These are phyloP conservation scores for Saccharomyces hybrid DNA, from an alignment of 1,139 yeast genomes.

Conservation along the genomic window DNA sequence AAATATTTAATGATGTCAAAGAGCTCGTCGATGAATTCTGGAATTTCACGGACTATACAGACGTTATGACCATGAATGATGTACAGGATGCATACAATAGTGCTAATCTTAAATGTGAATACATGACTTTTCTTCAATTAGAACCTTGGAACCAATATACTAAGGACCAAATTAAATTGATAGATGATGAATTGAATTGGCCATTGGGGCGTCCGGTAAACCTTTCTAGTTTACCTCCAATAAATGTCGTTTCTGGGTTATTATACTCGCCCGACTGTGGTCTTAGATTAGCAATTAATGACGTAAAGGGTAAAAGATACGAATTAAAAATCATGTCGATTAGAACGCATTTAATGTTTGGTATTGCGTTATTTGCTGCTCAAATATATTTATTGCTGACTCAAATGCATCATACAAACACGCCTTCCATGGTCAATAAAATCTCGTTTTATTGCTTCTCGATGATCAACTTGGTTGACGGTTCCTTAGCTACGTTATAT, in stretches of 20 bases:
- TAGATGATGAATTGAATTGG: constrained; percentile 62
- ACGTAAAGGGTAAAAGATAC: constrained; percentile 49
- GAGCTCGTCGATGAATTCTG: constrained; percentile 29
- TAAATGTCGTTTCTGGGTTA: constrained; percentile 48
- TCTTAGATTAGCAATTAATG: constrained; percentile 39
- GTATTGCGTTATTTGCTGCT: constrained; percentile 40
- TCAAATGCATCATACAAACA: constrained; percentile 64
- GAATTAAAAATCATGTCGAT: constrained; percentile 43
- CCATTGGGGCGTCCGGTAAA: constrained; percentile 73
- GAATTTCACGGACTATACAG: constrained; percentile 33
- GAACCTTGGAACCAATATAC: constrained; percentile 48
- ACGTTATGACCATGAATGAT: constrained; percentile 36
- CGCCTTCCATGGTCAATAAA: constrained; percentile 73
- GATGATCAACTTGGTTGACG: constrained; percentile 57
- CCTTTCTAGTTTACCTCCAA: constrained; percentile 44
- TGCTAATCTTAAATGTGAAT: constrained; percentile 57
- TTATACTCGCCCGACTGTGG: constrained; percentile 91
- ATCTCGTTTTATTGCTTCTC: constrained; percentile 58
- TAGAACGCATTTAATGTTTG: constrained; percentile 42
- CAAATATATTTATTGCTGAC: constrained; percentile 47
- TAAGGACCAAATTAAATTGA: constrained; percentile 44
- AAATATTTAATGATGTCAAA: constrained; percentile 38
- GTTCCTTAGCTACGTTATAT: constrained; percentile 55
- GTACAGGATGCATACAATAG: constrained; percentile 30
- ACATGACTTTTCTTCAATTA: constrained; percentile 58